phyloP scores from a whole-genome alignment of 768 basidiomycete species.

The Phylloporus sp. region DNA sequence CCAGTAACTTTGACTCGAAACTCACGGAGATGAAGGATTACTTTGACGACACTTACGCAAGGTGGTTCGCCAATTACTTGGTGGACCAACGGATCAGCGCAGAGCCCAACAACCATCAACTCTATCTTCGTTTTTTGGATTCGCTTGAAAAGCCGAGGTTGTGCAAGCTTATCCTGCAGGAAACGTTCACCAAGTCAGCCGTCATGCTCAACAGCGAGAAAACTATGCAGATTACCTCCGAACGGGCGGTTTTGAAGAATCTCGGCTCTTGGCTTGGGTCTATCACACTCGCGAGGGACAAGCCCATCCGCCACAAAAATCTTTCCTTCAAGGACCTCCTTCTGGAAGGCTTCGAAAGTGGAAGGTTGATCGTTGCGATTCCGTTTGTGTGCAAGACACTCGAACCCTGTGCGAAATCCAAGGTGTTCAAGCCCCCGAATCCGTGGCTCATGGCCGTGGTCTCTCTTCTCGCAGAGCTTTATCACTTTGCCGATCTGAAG shows the following conservation, averaged over 20 bases:
- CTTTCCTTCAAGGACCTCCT: conserved; percentile 97
- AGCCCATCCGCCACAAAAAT: conserved; percentile 89
- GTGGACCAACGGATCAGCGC: conserved; percentile 94
- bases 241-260: conserved; percentile 87
- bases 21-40: conserved; percentile 78
- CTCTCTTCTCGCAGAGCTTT: conserved; percentile 88
- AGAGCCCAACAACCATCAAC: conserved; percentile 94
- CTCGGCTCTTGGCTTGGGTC: conserved; percentile 92
- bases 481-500: conserved; percentile 94
- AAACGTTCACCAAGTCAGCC: conserved; percentile 86
- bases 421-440: conserved; percentile 92
- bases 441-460: conserved; percentile 98
- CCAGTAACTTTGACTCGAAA: conserved; percentile 88
- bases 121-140: conserved; percentile 93
- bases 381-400: conserved; percentile 98
- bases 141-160: conserved; percentile 65
- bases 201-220: conserved; percentile 86
- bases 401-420: conserved; percentile 83
- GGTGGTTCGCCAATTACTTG: conserved; percentile 98
- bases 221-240: conserved; percentile 77
- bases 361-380: conserved; percentile 87
- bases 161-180: conserved; percentile 80
- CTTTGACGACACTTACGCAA: conserved; percentile 77
- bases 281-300: conserved; percentile 88
- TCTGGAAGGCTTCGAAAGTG: conserved; percentile 90